phyloP scores from a whole-genome alignment of 305 asterid species.

The Striga hermonthica region DNA sequence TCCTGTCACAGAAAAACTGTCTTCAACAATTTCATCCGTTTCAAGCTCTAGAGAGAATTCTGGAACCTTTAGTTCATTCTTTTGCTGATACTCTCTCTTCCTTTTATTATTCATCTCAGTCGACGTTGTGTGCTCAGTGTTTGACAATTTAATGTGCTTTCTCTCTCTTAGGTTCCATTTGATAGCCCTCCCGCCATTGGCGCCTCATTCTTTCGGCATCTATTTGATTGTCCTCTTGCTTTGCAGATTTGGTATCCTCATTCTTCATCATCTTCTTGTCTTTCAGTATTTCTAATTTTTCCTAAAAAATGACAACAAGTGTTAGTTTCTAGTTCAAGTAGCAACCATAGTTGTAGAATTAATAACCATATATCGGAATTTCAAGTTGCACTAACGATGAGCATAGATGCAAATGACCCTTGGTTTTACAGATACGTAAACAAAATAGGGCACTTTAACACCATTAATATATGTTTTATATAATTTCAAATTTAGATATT shows the following conservation, averaged over 20 bases:
- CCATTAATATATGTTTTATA: neutral
- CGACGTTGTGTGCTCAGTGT: neutral
- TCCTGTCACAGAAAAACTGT: slow-evolving; percentile 4
- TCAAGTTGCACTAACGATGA: neutral
- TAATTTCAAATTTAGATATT: neutral
- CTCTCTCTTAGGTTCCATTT: slow-evolving; percentile 13
- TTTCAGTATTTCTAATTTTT: neutral
- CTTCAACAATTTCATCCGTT: slow-evolving; percentile 1
- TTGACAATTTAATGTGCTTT: neutral
- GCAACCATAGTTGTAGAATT: slow-evolving; percentile 3
- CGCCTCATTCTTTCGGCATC: neutral
- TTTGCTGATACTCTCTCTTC: neutral
- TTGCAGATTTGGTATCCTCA: neutral
- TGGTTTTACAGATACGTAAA: neutral
- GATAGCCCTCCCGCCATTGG: neutral
- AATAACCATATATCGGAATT: neutral
- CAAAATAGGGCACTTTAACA: too few relatives aligned
- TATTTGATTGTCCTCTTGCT: neutral
- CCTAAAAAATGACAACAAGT: neutral
- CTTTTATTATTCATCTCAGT: neutral
- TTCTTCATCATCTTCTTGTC: neutral
- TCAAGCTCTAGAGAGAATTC: slow-evolving; percentile 9
- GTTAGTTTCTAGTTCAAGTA: neutral
- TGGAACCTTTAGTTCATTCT: neutral
- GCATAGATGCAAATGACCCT: neutral